A percentile compares a stretch with the other conserved stretches of the same genome.
Conservation (phyloP, 305 asterid species). For the Plantago coronopus region DNA sequence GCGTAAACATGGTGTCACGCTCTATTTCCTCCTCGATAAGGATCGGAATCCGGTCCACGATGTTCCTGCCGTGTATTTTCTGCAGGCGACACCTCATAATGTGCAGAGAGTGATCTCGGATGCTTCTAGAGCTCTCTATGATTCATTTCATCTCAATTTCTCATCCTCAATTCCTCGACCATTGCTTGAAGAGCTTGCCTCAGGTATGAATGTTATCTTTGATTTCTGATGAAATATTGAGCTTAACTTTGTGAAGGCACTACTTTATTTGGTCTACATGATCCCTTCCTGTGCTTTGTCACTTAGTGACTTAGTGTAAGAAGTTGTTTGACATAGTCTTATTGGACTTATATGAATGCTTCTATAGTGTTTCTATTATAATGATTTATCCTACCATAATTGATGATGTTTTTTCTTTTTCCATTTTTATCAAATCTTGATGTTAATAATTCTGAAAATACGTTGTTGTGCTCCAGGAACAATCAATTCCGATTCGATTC, state of each 20-base stretch:
- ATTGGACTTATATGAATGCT: too few relatives aligned
- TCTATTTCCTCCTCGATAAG: constrained; percentile 89
- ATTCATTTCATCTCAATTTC: constrained; percentile 89
- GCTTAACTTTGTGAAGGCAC: neutral
- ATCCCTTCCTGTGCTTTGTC: too few relatives aligned
- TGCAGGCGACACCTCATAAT: constrained; percentile 74
- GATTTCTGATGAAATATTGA: neutral
- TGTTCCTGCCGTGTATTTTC: constrained; percentile 92
- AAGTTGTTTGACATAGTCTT: too few relatives aligned
- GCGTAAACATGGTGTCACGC: constrained; percentile 95
- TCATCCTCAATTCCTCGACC: constrained; percentile 88
- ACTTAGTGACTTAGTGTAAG: too few relatives aligned
- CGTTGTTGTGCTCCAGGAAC: constrained; percentile 48
- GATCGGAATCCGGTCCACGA: constrained; percentile 94
- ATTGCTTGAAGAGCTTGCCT: constrained; percentile 88
- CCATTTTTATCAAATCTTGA: neutral
- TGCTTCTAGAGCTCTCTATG: constrained; percentile 69
- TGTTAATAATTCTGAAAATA: neutral
- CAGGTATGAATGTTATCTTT: constrained; percentile 38
- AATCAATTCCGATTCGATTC: constrained; percentile 59
- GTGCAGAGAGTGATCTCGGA: constrained; percentile 68
- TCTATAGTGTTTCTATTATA: too few relatives aligned
- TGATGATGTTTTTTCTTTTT: neutral
- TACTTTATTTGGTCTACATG: too few relatives aligned
- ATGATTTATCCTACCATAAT: neutral